These are phyloP conservation scores for Cutaneotrichosporon dermatis DNA, from an alignment of 1,284 basidiomycete species.

Conservation along the genomic window DNA sequence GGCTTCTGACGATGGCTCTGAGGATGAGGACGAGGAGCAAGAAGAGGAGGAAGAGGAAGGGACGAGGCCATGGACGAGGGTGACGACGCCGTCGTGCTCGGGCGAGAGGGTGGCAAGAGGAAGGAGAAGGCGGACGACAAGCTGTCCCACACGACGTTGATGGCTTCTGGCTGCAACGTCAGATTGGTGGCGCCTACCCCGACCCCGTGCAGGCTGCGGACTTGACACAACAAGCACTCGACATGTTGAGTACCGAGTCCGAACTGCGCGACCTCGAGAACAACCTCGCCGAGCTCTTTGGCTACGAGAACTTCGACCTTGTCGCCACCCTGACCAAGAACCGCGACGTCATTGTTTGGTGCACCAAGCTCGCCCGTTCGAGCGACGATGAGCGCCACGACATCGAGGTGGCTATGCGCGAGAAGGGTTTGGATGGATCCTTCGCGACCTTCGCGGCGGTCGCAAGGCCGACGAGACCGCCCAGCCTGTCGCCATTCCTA, in stretches of 20 bases:
- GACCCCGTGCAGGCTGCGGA: slow-evolving; percentile 92
- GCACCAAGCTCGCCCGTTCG: slow-evolving; percentile 87
- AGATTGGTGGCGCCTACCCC: slow-evolving; percentile 82
- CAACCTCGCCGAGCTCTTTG: slow-evolving; percentile 93
- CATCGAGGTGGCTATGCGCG: slow-evolving; percentile 96
- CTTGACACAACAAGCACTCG: slow-evolving; percentile 80
- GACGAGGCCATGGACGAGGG: slow-evolving; percentile 55
- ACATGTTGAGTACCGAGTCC: slow-evolving; percentile 83
- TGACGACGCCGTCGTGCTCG: slow-evolving; percentile 59
- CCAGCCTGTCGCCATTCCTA: slow-evolving; percentile 60
- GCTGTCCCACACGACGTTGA: slow-evolving; percentile 90
- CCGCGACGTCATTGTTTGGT: slow-evolving; percentile 95
- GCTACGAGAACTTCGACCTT: slow-evolving; percentile 84
- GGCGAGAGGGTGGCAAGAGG: slow-evolving; percentile 49
- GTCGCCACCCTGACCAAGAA: slow-evolving; percentile 92
- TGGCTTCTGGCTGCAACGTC: slow-evolving; percentile 96
- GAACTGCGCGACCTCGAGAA: slow-evolving; percentile 93
- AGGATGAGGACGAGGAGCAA: slow-evolving; percentile 58
- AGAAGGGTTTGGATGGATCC: slow-evolving; percentile 95
- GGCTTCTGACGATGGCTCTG: slow-evolving; percentile 60
- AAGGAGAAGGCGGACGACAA: slow-evolving; percentile 54
- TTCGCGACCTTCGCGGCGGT: slow-evolving; percentile 78
- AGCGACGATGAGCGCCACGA: slow-evolving; percentile 88
- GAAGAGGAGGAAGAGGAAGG: slow-evolving; percentile 49
- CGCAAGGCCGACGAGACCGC: slow-evolving; percentile 54